Base-by-base conservation (phyloP, 2,329 filamentous ascomycete genomes). In the Chaetomiaceae sp. region DNA sequence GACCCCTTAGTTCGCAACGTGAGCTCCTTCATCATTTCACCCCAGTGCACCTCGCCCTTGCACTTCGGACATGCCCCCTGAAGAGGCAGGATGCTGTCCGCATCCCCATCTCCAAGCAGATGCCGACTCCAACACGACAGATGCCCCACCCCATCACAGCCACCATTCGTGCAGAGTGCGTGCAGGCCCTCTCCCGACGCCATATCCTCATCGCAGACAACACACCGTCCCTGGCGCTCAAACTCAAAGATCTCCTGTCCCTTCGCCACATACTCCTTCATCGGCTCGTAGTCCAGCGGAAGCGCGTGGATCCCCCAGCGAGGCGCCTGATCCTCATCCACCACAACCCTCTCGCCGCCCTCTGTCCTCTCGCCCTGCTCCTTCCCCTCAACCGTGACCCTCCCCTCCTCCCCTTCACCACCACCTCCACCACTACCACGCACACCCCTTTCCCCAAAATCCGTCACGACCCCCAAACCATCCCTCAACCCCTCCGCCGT, bases 21-120 rank as follows among this genome's bases (percentile, higher is more conserved):
- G 56, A 95, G 66, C 61, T 95, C 90, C 60, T 82, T 90, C 69
- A 94, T 84, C 67, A 96, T 78, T 38, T 85, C 78, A 0, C 74
- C 71, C 91, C 91, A 97, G 41, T 72, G 63, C 2, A 89, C 67
- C 4, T 70, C 64, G 0, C 71, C 70, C 1, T 72, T 66, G 60
- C 91, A 97, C 17, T 68, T 68, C 0, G 88, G 88, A 66, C 91
- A 97, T 2, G 58, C 64, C 2, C 88, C 89, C 27, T 72, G 61
- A 1, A 77, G 70, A 0, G 91, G 91, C 1, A 95, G 60, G 1
- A 95, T 58, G 3, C 69, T 64, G 3, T 67, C 64, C 0, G 61
- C 57, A 0, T 58, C 42, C 38, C 55, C 62, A 29, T 49, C 59
- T 3, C 58, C 54, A 6, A 82, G 64, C 2, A 81, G 64, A 51